These are phyloP conservation scores for Nigrospora sphaerica DNA, from an alignment of 2,329 filamentous ascomycete genomes.

Conservation along the genomic window DNA sequence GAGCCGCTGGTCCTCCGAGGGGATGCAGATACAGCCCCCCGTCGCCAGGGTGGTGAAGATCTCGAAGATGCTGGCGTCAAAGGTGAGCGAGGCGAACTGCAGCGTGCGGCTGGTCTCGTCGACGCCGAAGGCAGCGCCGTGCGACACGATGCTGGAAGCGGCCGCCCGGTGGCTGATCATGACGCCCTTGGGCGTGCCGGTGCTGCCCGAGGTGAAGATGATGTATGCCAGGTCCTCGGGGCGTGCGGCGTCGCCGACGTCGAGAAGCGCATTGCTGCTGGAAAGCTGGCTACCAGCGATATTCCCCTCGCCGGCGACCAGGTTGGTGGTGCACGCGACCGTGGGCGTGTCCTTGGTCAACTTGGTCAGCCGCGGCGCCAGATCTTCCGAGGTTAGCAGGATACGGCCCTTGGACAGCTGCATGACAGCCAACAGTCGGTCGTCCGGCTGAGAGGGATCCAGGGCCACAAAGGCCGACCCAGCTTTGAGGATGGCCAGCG, in stretches of 20 bases:
- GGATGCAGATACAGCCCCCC: constrained; percentile 3
- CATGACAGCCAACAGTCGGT: neutral
- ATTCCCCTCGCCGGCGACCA: neutral
- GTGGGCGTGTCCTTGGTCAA: neutral
- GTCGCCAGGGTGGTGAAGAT: neutral
- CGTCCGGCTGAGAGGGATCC: neutral
- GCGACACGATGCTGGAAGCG: neutral
- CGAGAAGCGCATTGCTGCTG: neutral
- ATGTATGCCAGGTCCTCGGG: neutral
- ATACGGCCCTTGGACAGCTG: constrained; percentile 1
- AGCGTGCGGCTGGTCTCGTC: constrained; percentile 6
- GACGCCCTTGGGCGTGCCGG: too few relatives aligned
- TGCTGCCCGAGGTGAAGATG: neutral
- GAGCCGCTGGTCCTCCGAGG: neutral
- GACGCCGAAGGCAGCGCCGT: neutral
- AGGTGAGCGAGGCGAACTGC: constrained; percentile 4
- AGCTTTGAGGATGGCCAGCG: constrained; percentile 27
- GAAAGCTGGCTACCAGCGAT: neutral
- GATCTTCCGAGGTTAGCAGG: neutral
- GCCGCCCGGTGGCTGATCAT: neutral
- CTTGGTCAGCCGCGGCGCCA: neutral
- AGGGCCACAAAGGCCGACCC: constrained; percentile 20
- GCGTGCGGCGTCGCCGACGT: neutral
- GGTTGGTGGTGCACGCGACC: neutral
- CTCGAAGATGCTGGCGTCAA: constrained; percentile 4